Evolutionary conservation across 148 eudicot species (phyloP), one percentile per base, ranked within the genome.

Genomic region (Arbutus unedo): DNA sequence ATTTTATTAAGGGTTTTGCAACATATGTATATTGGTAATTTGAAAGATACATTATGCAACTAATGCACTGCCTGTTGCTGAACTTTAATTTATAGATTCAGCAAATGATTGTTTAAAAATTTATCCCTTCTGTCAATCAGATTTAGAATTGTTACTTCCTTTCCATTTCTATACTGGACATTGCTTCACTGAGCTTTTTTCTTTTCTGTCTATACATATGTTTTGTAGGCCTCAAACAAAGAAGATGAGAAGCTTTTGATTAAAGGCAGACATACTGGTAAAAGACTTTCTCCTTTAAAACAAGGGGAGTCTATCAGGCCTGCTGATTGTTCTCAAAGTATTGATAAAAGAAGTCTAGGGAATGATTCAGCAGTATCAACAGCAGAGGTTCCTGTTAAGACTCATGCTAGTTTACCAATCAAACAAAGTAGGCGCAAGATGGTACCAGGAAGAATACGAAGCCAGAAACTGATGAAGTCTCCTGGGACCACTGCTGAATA

Each of bases 391-490:
- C 88, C 90, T 79, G 89, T 78, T 23, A 60, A 72, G 48, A 88
- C 78, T 82, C 88, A 87, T 56, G 83, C 81, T 78, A 85, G 74
- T 64, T 74, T 86, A 64, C 91, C 86, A 79, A 86, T 90, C 50
- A 90, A 87, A 87, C 86, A 81, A 87, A 93, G 92, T 83, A 91
- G 86, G 78, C 97, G 97, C 72, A 95, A 95, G 88, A 78, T 81
- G 74, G 87, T 81, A 57, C 85, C 84, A 5, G 80, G 68, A 57
- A 89, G 86, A 76, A 81, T 89, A 41, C 81, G 53, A 79, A 76
- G 83, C n/a, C 86, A 79, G 43, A 82, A 81, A 78, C 91, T 87
- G 51, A 21, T 83, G 45, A 89, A 85, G 77, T 78, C 80, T 41
- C 56, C 87, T 44, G 88, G 87, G 18, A 84, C 77, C 80, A 79